Conservation (phyloP, 306 rosid genomes). For the Casuarina cunninghamiana region DNA sequence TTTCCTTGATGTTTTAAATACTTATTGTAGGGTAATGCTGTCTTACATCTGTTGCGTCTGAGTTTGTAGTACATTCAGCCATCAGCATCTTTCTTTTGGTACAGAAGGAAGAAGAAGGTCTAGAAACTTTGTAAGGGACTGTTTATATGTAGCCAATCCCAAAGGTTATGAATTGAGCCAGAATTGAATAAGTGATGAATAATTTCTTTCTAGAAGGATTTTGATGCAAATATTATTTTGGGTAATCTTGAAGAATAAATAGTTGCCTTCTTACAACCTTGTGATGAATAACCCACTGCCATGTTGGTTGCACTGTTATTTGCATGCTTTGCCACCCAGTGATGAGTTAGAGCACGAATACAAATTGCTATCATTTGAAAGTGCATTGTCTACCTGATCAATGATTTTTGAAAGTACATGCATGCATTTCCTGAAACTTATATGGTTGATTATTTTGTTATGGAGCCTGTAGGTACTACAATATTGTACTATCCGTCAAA, state of each 20-base stretch:
- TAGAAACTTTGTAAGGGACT: not conserved
- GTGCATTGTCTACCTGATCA: not conserved
- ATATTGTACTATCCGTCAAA: not conserved
- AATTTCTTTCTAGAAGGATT: not conserved
- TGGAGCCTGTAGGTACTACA: not conserved
- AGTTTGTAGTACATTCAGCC: conserved; percentile 11
- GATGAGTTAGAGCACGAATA: not conserved
- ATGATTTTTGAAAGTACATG: not conserved
- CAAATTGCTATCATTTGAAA: not conserved
- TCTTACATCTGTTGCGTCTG: not conserved
- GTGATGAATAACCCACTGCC: not conserved
- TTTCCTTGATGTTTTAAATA: conserved; percentile 6
- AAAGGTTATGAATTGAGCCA: conserved; percentile 1
- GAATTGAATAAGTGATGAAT: not conserved
- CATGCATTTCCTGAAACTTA: not conserved
- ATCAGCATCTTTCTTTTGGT: conserved; percentile 4
- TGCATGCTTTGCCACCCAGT: not conserved
- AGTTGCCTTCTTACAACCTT: not conserved
- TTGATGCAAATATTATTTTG: not conserved
- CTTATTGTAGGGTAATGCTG: conserved; percentile 2
- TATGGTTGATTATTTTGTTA: not conserved
- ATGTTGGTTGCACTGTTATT: not conserved
- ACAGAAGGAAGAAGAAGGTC: not conserved
- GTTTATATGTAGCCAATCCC: not conserved
- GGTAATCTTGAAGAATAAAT: not conserved